Percentiles rank a stretch among this genome's conserved stretches.
phyloP scores from a whole-genome alignment of 768 basidiomycete genomes.

The Tulasnella calospora region DNA sequence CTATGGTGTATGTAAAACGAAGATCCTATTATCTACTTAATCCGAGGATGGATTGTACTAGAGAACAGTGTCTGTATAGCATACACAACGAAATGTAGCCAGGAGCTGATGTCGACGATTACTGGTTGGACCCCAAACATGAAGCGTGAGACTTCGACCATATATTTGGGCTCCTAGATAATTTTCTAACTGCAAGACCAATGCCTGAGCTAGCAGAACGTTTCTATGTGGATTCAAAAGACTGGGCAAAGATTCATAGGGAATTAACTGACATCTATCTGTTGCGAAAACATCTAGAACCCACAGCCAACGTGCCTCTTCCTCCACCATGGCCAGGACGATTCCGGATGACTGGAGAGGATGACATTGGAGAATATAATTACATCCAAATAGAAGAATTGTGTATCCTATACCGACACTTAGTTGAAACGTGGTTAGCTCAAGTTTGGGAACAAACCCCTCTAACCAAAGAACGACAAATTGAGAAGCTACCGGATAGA shows the following conservation, averaged over 20 bases:
- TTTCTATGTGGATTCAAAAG: neutral
- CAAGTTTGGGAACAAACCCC: neutral
- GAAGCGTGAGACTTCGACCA: neutral
- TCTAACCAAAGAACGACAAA: neutral
- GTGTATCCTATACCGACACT: neutral
- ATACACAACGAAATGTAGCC: neutral
- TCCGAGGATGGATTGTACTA: neutral
- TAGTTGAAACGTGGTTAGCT: neutral
- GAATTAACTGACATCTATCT: neutral
- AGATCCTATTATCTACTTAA: neutral
- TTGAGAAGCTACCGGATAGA: neutral
- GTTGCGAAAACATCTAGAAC: neutral
- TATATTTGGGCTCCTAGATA: neutral
- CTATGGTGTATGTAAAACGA: neutral
- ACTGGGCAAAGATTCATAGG: neutral
- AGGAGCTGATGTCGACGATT: neutral
- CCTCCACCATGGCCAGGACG: neutral
- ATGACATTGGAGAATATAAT: neutral
- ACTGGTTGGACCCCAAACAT: neutral
- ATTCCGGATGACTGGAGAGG: neutral
- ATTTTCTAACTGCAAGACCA: neutral
- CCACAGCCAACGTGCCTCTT: neutral
- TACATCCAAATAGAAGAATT: neutral
- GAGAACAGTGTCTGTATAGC: neutral
- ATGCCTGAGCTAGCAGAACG: neutral